Evolutionary conservation across 1,284 basidiomycete species (phyloP).

Genomic region (Ustilago bromivora): DNA sequence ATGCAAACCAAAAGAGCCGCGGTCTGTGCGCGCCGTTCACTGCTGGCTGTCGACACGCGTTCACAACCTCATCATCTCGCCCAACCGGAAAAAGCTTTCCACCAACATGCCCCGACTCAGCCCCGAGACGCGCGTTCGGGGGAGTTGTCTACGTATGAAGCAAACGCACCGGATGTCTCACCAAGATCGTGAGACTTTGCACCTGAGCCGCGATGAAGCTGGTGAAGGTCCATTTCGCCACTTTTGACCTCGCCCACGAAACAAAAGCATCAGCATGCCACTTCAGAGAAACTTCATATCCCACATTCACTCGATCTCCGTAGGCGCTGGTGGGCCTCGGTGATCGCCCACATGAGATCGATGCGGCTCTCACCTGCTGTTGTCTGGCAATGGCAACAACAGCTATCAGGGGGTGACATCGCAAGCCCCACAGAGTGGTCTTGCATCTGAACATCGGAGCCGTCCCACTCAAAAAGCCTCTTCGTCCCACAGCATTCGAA

Average conservation of each 20-base stretch:
- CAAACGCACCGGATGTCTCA: too few species aligned
- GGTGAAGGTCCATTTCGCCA: neutral
- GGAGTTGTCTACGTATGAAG: too few species aligned
- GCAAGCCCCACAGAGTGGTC: neutral
- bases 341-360: neutral
- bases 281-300: neutral
- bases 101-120: neutral
- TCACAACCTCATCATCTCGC: slow-evolving; percentile 3
- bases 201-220: neutral
- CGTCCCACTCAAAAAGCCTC: neutral
- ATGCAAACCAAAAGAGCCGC: neutral
- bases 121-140: neutral
- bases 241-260: neutral
- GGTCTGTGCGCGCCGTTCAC: slow-evolving; percentile 12
- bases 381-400: neutral
- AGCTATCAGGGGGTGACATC: neutral
- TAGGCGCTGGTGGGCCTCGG: neutral
- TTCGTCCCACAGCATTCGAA: neutral
- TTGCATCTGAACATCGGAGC: neutral
- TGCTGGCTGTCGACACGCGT: slow-evolving; percentile 6
- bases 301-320: neutral
- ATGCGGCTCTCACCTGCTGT: neutral
- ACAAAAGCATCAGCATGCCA: neutral
- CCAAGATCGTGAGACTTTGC: neutral
- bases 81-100: neutral